phyloP scores from a whole-genome alignment of 1,284 basidiomycete species.

The Xerocomus cyaneibrunnescens region DNA sequence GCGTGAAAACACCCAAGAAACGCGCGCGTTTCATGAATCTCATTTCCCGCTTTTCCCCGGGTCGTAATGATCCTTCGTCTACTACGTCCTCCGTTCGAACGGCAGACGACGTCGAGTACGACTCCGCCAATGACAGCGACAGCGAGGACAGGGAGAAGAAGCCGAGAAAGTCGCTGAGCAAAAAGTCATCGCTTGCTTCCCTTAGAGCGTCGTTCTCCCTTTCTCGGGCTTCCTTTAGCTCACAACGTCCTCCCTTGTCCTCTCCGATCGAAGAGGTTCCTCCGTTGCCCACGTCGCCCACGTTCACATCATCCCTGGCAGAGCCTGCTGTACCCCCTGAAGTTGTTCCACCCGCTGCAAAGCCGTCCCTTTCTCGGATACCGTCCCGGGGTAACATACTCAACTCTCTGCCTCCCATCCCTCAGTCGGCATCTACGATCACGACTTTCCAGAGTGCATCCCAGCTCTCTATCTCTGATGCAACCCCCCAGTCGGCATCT shows the following conservation, averaged over 20 bases:
- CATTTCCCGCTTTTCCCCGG: conserved; percentile 32
- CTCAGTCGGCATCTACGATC: conserved; percentile 31
- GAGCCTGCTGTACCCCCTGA: conserved; percentile 7
- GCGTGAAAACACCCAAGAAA: conserved; percentile 30
- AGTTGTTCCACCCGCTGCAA: conserved; percentile 1
- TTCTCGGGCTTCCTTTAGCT: conserved; percentile 32
- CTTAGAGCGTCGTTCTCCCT: conserved; percentile 33
- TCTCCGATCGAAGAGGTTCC: conserved; percentile 26
- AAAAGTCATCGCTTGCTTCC: conserved; percentile 34
- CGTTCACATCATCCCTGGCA: conserved; percentile 2
- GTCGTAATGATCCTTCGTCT: conserved; percentile 23
- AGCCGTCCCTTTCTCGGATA: conserved; percentile 20
- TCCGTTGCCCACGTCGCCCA: conserved; percentile 30
- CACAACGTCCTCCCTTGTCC: conserved; percentile 25
- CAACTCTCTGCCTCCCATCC: conserved; percentile 28
- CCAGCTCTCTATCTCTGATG: conserved; percentile 24
- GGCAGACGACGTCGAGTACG: conserved; percentile 19
- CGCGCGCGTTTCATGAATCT: conserved; percentile 35
- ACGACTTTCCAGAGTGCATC: conserved; percentile 27
- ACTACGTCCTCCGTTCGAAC: not conserved
- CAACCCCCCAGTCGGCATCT: conserved; percentile 9
- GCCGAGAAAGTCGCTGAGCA: conserved; percentile 21
- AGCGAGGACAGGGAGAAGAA: conserved; percentile 20
- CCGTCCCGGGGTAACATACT: conserved; percentile 21
- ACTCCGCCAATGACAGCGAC: conserved; percentile 28